Evolutionary conservation across 805 yeast genomes (phyloP).

Genomic region (Nakazawaea ishiwadae): DNA sequence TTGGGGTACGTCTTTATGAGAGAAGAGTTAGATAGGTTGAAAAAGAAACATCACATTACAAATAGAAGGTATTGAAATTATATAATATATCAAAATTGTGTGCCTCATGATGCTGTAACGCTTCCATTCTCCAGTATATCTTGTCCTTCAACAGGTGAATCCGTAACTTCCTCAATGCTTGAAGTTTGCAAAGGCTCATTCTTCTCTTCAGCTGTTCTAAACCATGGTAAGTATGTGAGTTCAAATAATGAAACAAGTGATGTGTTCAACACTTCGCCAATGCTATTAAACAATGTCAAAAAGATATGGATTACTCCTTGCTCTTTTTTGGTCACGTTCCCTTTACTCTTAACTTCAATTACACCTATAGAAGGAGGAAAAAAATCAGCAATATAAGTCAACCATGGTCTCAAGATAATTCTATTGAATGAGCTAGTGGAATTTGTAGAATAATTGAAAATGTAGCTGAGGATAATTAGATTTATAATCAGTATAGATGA

Average conservation of each 20-base stretch:
- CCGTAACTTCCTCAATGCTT: too few species aligned
- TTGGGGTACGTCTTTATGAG: constrained; percentile 78
- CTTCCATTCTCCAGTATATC: too few species aligned
- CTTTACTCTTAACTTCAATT: constrained; percentile 16
- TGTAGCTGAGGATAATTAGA: constrained; percentile 8
- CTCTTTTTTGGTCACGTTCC: too few species aligned
- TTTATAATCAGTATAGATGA: constrained; percentile 12
- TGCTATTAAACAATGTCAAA: background rate
- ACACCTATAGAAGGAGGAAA: constrained; percentile 30
- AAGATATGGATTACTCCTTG: background rate
- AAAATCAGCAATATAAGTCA: constrained; percentile 23
- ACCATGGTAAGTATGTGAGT: constrained; percentile 5
- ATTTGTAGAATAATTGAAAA: constrained; percentile 8
- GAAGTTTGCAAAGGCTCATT: too few species aligned
- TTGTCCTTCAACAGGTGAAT: too few species aligned
- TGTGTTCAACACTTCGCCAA: background rate
- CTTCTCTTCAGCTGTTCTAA: background rate
- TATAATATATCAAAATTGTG: too few species aligned
- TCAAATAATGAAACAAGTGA: constrained; percentile 6
- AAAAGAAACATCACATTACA: constrained; percentile 17
- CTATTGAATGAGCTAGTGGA: constrained; percentile 12
- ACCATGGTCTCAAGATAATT: constrained; percentile 14
- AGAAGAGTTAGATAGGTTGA: constrained; percentile 40
- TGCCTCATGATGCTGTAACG: too few species aligned
- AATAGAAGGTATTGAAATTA: constrained; percentile 1